phyloP scores from a whole-genome alignment of 805 yeast genomes.

The Schwanniomyces vanrijiae region DNA sequence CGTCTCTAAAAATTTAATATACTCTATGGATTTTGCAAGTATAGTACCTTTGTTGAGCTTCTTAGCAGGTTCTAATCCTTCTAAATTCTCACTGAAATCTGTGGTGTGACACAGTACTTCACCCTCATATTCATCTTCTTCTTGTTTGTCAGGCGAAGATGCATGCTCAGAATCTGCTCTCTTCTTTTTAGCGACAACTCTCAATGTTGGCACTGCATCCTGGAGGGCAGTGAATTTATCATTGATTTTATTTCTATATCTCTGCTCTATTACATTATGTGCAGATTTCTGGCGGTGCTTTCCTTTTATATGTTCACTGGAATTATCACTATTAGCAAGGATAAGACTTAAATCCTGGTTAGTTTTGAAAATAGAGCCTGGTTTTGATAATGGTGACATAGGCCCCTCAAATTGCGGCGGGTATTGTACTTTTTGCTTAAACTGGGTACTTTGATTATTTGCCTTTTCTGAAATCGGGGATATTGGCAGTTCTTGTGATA shows the following conservation, averaged over 20 bases:
- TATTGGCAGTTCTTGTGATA: background rate
- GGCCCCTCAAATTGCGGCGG: background rate
- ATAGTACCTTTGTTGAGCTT: slow-evolving; percentile 79
- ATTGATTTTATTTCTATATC: slow-evolving; percentile 44
- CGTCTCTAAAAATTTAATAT: slow-evolving; percentile 68
- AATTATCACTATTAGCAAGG: background rate
- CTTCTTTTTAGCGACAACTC: slow-evolving; percentile 27
- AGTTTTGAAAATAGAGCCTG: background rate
- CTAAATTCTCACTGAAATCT: slow-evolving; percentile 43
- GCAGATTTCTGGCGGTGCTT: slow-evolving; percentile 25
- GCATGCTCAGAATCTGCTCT: slow-evolving; percentile 11
- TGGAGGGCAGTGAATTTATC: slow-evolving; percentile 41
- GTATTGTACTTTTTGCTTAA: background rate
- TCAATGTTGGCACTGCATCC: slow-evolving; percentile 38
- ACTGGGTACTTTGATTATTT: background rate
- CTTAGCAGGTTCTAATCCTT: slow-evolving; percentile 73
- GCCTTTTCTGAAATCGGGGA: background rate
- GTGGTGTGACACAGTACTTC: background rate
- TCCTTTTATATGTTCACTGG: background rate
- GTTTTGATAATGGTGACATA: background rate
- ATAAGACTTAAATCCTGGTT: background rate
- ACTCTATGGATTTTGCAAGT: slow-evolving; percentile 75
- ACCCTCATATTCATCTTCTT: slow-evolving; percentile 3
- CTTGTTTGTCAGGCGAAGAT: slow-evolving; percentile 8
- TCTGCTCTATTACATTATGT: slow-evolving; percentile 43